Base-by-base conservation (phyloP, 352 stramenopile genomes). In the Globisporangium megalacanthum region DNA sequence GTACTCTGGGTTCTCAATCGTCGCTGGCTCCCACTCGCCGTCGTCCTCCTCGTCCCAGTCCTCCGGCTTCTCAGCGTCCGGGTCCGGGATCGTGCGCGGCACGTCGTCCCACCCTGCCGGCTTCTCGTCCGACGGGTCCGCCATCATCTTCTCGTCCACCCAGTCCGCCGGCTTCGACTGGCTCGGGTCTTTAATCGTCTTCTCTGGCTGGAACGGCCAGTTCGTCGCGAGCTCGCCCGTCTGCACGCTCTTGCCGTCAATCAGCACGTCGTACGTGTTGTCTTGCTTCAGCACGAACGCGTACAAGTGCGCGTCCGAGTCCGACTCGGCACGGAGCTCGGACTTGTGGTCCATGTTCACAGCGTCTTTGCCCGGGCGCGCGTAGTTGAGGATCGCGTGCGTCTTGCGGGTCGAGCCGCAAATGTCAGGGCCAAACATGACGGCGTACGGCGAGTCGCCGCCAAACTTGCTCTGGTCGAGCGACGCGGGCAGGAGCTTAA, bases 351-450 rank as follows among this genome's bases (percentile, higher is more conserved):
- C 78, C 74, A 90, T 85, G 79, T 92, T 92, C 36, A 78, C 91
- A n/a, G 78, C 87, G 56, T 99, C 96, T 54, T 87, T 80, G 53
- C 98, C 98, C 7, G 98, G 86, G 33, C 88, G 88, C 57, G 98
- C 92, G 72, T 98, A 98, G 78, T 98, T 97, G 46, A 99, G 88
- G 80, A 99, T 99, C 42, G 97, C 89, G 70, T 99, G 97, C 5
- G 96, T 99, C 65, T 96, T 94, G 61, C 96, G 97, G 69, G 86
- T 98, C 68, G 72, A 89, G 59, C 97, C 97, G 69, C 97, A 99
- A 42, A 99, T 96, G 73, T 99, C 97, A 4, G 97, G 97, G 59
- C 97, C 97, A 75, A 99, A 99, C 97, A 99, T 99, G 69, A 99
- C 84, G 45, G 72, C 66, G 72, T 99, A 99, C 8, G 86, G 77